Conservation (phyloP, 2,329 filamentous ascomycete species). For the Claviceps digitariae region DNA sequence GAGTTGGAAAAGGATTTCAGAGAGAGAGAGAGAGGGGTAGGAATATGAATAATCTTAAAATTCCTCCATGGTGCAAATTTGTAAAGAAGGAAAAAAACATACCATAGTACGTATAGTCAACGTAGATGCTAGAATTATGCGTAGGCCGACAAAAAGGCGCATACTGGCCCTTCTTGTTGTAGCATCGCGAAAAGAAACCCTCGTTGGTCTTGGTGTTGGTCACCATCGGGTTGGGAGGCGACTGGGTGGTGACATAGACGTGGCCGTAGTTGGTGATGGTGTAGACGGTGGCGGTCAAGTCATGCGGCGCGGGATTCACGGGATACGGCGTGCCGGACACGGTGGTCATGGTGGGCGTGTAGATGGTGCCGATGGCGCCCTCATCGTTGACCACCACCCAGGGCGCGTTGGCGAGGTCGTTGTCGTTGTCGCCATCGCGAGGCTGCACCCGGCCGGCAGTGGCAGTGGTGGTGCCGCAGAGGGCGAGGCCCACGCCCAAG, state of each 20-base stretch:
- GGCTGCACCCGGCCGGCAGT: slow-evolving; percentile 6
- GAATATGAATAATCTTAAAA: no score
- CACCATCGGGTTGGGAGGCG: slow-evolving; percentile 31
- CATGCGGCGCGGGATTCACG: slow-evolving; percentile 28
- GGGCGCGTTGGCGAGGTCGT: slow-evolving; percentile 17
- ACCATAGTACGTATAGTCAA: slow-evolving; percentile 39
- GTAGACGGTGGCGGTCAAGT: slow-evolving; percentile 31
- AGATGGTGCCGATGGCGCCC: slow-evolving; percentile 29
- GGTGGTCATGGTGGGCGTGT: slow-evolving; percentile 35
- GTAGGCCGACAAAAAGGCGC: slow-evolving; percentile 40
- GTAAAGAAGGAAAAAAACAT: slow-evolving; percentile 7
- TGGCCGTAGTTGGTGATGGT: slow-evolving; percentile 22
- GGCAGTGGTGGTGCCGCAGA: slow-evolving; percentile 15
- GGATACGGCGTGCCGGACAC: slow-evolving; percentile 28
- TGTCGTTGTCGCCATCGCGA: slow-evolving; percentile 11
- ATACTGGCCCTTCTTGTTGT: slow-evolving; percentile 30
- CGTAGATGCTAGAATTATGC: slow-evolving; percentile 28
- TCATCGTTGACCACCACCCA: slow-evolving; percentile 40
- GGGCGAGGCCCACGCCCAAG: slow-evolving; percentile 14
- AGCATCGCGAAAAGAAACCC: slow-evolving; percentile 37
- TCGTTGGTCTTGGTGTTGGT: slow-evolving; percentile 23
- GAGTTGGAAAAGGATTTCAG: not conserved
- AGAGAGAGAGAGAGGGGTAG: no score
- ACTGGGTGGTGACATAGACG: slow-evolving; percentile 27
- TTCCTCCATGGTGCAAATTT: not conserved